These are phyloP conservation scores for Aspergillus diversus DNA, from an alignment of 495 filamentous ascomycete genomes.

Conservation along the genomic window DNA sequence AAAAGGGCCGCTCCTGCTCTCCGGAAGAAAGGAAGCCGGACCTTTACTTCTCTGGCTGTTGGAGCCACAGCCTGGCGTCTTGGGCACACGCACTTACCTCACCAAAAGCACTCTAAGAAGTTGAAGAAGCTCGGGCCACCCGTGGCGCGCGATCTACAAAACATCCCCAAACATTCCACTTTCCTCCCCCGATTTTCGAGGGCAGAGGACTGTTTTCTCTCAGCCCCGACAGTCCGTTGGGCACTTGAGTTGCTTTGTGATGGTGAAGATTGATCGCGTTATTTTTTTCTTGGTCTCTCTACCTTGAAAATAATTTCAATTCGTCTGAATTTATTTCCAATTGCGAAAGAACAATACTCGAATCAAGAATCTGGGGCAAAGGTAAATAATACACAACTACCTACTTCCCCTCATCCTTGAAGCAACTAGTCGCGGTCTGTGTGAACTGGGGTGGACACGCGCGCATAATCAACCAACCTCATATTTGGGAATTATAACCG, in stretches of 20 bases:
- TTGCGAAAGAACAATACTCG: background rate
- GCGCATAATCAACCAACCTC: slow-evolving; percentile 5
- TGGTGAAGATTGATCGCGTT: background rate
- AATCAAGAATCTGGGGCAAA: slow-evolving; percentile 8
- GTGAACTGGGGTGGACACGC: background rate
- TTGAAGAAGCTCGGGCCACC: slow-evolving; percentile 20
- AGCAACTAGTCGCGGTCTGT: background rate
- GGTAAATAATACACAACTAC: slow-evolving; percentile 5
- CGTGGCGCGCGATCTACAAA: slow-evolving; percentile 24
- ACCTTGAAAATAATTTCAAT: background rate
- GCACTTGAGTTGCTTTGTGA: background rate
- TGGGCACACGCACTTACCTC: slow-evolving; percentile 27
- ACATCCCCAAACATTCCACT: slow-evolving; percentile 11
- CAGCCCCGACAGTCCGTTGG: background rate
- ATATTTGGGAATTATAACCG: slow-evolving; percentile 13
- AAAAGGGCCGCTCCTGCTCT: slow-evolving; percentile 29
- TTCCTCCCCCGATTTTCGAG: background rate
- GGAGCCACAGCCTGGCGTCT: slow-evolving; percentile 25
- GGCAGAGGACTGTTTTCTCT: background rate
- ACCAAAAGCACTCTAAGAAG: background rate
- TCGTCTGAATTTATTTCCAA: background rate
- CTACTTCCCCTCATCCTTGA: slow-evolving; percentile 5
- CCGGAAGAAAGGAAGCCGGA: slow-evolving; percentile 23
- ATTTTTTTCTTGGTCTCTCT: background rate
- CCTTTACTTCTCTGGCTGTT: slow-evolving; percentile 25